Base-by-base conservation (phyloP, 305 asterid genomes). In the Fraxinus nigra region DNA sequence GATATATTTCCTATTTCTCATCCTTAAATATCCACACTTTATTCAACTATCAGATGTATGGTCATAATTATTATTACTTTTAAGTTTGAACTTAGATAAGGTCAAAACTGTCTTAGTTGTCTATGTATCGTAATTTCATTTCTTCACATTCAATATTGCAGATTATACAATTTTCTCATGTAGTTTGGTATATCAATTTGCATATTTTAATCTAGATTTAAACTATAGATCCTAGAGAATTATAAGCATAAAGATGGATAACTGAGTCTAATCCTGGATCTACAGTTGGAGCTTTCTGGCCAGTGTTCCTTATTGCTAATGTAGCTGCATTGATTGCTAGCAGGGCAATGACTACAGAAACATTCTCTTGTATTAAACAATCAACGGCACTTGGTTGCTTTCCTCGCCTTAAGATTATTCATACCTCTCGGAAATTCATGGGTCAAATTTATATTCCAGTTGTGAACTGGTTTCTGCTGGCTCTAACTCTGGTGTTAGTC, bases 211-310 rank as follows among this genome's bases (percentile, higher is more conserved):
- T 43, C 51, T 43, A 43, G 51, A 43, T 13, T 43, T 2, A 14
- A 43, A 43, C 51, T 43, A 11, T 43, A 10, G 14, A 43, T 43
- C 51, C 51, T 43, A 43, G 51, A 43, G 51, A 43, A 43, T 43
- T 43, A 13, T 43, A 43, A 43, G 51, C 16, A 43, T 46, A 75
- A 38, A 69, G 20, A 8, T 3, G 69, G 35, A 61, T 81, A 13
- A 13, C 14, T 69, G 78, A 63, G 85, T 65, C 73, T 65, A 65
- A 65, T 65, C 73, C 33, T 22, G 73, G 33, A 65, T 65, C 81
- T 90, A 84, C 97, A 97, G 99, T 90, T 91, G 97, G 96, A 82
- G 97, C 92, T 87, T 97, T 92, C 90, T 97, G 99, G 99, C 97
- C 97, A 32, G 97, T 97, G 82, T 89, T 97, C 79, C 82, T 97